Conservation (phyloP, 306 rosid genomes). For the Cucumis cinereus region DNA sequence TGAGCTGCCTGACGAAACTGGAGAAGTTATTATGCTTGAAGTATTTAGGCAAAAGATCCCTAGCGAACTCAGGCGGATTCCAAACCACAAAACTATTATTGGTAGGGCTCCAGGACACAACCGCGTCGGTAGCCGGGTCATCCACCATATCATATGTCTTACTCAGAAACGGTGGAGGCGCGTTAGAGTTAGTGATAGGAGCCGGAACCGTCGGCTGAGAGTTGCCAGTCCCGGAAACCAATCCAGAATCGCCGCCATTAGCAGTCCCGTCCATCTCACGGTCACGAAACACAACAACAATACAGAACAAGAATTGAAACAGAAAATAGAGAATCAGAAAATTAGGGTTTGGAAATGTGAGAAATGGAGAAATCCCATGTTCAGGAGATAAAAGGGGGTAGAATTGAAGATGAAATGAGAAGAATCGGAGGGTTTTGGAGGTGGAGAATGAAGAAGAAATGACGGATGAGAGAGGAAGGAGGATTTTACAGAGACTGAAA, state of each 20-base stretch:
- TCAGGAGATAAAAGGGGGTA: background rate
- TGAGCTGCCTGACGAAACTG: conserved; percentile 86
- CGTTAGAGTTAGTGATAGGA: conserved; percentile 46
- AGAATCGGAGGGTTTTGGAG: background rate
- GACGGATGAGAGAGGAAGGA: background rate
- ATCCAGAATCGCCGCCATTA: conserved; percentile 19
- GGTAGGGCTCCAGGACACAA: conserved; percentile 84
- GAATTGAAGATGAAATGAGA: background rate
- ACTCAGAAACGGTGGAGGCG: conserved; percentile 87
- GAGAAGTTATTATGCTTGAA: conserved; percentile 95
- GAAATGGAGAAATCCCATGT: background rate
- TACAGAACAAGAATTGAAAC: background rate
- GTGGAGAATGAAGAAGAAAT: background rate
- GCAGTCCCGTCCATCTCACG: conserved; percentile 30
- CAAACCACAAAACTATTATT: conserved; percentile 95
- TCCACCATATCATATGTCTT: conserved; percentile 98
- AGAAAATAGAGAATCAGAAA: background rate
- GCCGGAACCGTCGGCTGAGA: conserved; percentile 30
- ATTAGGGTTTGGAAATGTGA: background rate
- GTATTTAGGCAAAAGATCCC: conserved; percentile 81
- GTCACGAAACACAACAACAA: background rate
- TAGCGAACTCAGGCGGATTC: conserved; percentile 94
- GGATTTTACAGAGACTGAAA: background rate
- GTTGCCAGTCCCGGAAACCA: background rate
- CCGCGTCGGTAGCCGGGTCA: conserved; percentile 58